These are phyloP conservation scores for Besnoitia besnoiti DNA, from an alignment of 169 alveolate species.

Conservation along the genomic window DNA sequence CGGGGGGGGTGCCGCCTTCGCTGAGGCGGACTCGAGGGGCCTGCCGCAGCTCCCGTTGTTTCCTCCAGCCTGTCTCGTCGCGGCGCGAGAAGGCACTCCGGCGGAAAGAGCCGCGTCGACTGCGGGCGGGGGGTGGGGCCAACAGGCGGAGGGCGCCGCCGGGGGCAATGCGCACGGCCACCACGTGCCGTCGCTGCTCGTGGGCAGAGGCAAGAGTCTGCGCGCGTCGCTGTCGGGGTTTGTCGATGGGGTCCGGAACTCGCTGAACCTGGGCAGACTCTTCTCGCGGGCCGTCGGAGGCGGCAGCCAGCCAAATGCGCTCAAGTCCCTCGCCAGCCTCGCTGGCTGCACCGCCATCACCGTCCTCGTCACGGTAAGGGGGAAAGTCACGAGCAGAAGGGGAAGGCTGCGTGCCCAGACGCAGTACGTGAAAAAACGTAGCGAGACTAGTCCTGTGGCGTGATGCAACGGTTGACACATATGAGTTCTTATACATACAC, in stretches of 20 bases:
- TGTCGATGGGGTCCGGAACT: background rate
- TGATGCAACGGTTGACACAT: no score
- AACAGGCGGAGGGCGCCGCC: background rate
- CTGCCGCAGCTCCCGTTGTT: no score
- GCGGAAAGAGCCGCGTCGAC: background rate
- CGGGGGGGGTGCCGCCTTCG: background rate
- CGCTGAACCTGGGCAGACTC: background rate
- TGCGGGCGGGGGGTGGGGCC: background rate
- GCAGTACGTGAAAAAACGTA: no score
- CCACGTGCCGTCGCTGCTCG: background rate
- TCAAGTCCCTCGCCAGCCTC: conserved; percentile 65
- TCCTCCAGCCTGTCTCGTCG: background rate
- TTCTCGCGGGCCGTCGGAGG: background rate
- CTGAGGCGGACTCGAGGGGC: background rate
- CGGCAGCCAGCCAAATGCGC: background rate
- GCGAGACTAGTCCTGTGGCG: no score
- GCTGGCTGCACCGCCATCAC: conserved; percentile 73
- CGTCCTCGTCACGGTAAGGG: conserved; percentile 56
- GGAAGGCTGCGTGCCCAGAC: background rate
- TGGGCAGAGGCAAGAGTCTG: background rate
- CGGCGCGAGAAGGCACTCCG: background rate
- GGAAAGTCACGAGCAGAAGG: background rate
- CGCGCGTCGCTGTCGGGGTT: background rate
- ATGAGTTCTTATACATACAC: no score
- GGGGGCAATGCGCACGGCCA: no score